These are phyloP conservation scores for Talaromyces funiculosus DNA, from an alignment of 2,329 filamentous ascomycete species.

Conservation along the genomic window DNA sequence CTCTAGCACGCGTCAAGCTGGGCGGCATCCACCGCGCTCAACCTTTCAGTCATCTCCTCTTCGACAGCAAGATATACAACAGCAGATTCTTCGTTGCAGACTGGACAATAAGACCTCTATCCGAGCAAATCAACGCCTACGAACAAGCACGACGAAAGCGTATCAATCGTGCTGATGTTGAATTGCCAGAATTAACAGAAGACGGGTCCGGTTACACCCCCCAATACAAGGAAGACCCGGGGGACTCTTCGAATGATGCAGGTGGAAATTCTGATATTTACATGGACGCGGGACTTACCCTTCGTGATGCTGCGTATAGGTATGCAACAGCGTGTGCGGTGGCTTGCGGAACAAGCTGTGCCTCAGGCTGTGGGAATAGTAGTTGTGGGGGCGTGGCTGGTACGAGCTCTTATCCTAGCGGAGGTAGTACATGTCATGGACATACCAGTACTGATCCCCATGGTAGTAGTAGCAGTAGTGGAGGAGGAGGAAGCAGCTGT, in stretches of 20 bases:
- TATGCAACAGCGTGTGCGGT: neutral
- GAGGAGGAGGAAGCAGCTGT: neutral
- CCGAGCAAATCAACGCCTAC: neutral
- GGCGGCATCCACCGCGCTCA: constrained; percentile 42
- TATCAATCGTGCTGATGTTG: neutral
- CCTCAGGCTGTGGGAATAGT: neutral
- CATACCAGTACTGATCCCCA: neutral
- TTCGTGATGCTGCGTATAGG: neutral
- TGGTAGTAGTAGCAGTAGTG: neutral
- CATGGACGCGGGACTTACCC: neutral
- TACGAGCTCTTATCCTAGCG: neutral
- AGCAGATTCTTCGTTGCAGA: neutral
- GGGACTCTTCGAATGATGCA: neutral
- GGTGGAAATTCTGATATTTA: neutral
- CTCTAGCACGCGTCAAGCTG: constrained; percentile 31
- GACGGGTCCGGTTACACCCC: neutral
- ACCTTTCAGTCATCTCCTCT: constrained; percentile 31
- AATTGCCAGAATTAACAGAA: neutral
- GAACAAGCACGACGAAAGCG: neutral
- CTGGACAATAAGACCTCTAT: neutral
- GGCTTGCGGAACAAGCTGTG: neutral
- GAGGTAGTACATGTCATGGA: neutral
- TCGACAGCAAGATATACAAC: neutral
- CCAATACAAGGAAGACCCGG: too few species aligned
- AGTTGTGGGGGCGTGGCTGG: neutral